phyloP scores from a whole-genome alignment of 176 grass and related monocot genomes.

The Luzula sylvatica region DNA sequence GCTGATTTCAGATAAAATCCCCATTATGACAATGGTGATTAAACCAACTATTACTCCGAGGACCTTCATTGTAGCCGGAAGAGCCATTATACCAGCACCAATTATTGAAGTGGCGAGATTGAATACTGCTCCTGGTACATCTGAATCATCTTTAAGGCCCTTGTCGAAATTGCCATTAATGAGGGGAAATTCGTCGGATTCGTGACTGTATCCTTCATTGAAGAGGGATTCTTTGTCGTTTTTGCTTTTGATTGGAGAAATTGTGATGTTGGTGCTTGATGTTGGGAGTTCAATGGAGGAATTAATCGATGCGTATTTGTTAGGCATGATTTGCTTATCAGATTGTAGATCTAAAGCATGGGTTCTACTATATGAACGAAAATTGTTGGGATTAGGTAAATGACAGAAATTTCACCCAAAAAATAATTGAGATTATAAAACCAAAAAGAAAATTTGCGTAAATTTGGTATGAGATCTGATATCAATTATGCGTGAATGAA shows the following conservation, averaged over 20 bases:
- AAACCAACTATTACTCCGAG: conserved; percentile 68
- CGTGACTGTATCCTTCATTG: conserved; percentile 26
- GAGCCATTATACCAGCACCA: conserved; percentile 93
- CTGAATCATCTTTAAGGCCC: conserved; percentile 26
- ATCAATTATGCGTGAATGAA: background rate
- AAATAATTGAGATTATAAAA: background rate
- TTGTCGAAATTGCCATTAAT: conserved; percentile 38
- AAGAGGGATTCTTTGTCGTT: conserved; percentile 20
- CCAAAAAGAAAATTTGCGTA: background rate
- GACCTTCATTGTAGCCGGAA: conserved; percentile 98
- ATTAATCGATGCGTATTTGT: conserved; percentile 49
- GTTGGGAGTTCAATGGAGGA: conserved; percentile 70
- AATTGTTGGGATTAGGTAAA: background rate
- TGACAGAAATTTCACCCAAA: background rate
- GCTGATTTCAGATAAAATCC: conserved; percentile 76
- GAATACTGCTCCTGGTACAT: conserved; percentile 58
- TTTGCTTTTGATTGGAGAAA: conserved; percentile 20
- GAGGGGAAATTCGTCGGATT: conserved; percentile 67
- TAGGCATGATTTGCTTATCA: conserved; percentile 29
- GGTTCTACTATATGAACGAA: background rate
- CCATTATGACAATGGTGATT: conserved; percentile 66
- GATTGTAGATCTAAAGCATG: conserved; percentile 13
- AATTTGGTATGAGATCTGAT: background rate
- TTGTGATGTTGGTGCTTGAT: background rate
- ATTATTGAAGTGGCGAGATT: conserved; percentile 97